Evolutionary conservation across 768 basidiomycete genomes (phyloP).

Genomic region (Heimioporus sp.): DNA sequence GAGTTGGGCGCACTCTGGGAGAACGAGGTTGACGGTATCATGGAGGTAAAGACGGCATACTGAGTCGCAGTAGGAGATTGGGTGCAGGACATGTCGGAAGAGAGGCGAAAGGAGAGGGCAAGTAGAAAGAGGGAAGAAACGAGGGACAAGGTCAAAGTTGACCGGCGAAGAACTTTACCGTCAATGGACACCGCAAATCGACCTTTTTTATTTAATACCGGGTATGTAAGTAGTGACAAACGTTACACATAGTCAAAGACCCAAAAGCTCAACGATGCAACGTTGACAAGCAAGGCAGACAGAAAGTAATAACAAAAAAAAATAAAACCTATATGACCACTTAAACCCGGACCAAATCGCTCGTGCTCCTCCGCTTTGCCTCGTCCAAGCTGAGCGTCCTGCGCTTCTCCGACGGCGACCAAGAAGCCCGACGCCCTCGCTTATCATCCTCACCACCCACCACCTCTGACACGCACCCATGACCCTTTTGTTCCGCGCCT

Average conservation of each 20-base stretch:
- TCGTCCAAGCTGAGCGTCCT: slow-evolving; percentile 12
- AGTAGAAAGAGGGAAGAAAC: slow-evolving; percentile 9
- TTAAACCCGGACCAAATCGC: slow-evolving; percentile 40
- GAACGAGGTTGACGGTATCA: slow-evolving; percentile 35
- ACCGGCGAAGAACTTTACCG: not conserved
- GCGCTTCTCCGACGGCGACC: slow-evolving; percentile 24
- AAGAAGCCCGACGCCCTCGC: slow-evolving; percentile 21
- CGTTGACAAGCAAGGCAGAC: too few species aligned
- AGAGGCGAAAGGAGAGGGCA: not conserved
- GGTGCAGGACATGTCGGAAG: slow-evolving; percentile 35
- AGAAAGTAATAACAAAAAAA: too few species aligned
- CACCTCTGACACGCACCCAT: not conserved
- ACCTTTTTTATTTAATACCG: too few species aligned
- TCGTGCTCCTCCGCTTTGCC: slow-evolving; percentile 23
- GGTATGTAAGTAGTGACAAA: too few species aligned
- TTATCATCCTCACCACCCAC: slow-evolving; percentile 4
- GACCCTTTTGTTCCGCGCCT: too few species aligned
- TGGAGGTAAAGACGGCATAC: slow-evolving; percentile 37
- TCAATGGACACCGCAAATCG: too few species aligned
- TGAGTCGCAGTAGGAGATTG: slow-evolving; percentile 43
- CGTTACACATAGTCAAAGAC: too few species aligned
- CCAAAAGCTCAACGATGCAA: too few species aligned
- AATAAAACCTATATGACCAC: slow-evolving; percentile 72
- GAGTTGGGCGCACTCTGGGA: slow-evolving; percentile 33
- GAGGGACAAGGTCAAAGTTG: not conserved